A percentile compares a stretch with the other conserved stretches of the same genome.
These are phyloP conservation scores for Fusarium napiforme DNA, from an alignment of 2,329 filamentous ascomycete species.

Conservation along the genomic window DNA sequence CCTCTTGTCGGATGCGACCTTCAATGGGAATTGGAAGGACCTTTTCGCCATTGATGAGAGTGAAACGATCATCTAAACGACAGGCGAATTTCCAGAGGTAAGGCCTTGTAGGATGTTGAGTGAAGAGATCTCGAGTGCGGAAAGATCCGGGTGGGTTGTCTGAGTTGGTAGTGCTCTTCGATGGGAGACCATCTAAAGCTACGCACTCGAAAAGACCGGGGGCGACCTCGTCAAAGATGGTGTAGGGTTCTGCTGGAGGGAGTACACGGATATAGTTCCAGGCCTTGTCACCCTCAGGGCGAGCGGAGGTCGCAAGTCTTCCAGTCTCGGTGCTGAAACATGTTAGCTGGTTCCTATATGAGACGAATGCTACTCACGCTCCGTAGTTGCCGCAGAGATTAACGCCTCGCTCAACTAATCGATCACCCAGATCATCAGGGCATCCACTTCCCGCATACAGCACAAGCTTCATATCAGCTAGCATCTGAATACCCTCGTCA, in stretches of 20 bases:
- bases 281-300: conserved; percentile 40
- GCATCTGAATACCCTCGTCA: conserved; percentile 60
- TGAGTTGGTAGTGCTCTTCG: conserved; percentile 50
- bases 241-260: conserved; percentile 32
- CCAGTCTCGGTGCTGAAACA: conserved; percentile 41
- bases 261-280: conserved; percentile 51
- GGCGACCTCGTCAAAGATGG: conserved; percentile 44
- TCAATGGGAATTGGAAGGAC: conserved; percentile 61
- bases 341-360: conserved; percentile 1
- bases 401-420: conserved; percentile 62
- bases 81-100: conserved; percentile 59
- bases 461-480: conserved; percentile 62
- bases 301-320: conserved; percentile 42
- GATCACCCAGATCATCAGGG: conserved; percentile 68
- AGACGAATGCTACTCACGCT: conserved; percentile 49
- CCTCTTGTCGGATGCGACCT: conserved; percentile 62
- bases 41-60: conserved; percentile 60
- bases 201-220: conserved; percentile 52
- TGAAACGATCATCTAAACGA: conserved; percentile 58
- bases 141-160: conserved; percentile 58
- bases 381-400: conserved; percentile 68
- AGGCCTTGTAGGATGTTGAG: conserved; percentile 53
- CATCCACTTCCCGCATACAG: conserved; percentile 68
- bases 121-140: conserved; percentile 58
- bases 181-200: conserved; percentile 52